phyloP scores from a whole-genome alignment of 192 early-diverging fungal genomes.

The Geosiphon pyriformis region DNA sequence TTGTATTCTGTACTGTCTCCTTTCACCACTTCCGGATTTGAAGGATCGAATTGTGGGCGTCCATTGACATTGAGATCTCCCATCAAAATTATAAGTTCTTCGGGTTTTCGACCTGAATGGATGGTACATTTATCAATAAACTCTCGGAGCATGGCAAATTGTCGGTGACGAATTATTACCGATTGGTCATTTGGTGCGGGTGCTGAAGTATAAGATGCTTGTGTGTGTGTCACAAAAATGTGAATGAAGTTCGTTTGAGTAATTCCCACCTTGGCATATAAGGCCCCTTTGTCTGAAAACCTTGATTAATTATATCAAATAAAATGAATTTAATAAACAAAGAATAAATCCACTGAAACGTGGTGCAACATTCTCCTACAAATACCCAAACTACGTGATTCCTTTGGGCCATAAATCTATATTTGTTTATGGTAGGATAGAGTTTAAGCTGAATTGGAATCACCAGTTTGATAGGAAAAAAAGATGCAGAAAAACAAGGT shows the following conservation, averaged over 20 bases:
- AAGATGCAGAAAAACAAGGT: no score
- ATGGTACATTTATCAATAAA: slow-evolving; percentile 43
- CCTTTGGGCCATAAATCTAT: no score
- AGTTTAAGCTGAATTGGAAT: no score
- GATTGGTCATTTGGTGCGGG: slow-evolving; percentile 51
- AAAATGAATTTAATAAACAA: not conserved
- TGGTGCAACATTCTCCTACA: no score
- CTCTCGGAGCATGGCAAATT: slow-evolving; percentile 60
- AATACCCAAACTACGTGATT: no score
- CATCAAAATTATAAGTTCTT: slow-evolving; percentile 54
- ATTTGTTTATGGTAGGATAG: no score
- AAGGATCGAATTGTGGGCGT: slow-evolving; percentile 23
- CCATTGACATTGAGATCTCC: slow-evolving; percentile 73
- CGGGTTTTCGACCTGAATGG: slow-evolving; percentile 21
- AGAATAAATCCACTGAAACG: no score
- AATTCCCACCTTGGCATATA: slow-evolving; percentile 69
- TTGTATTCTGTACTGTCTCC: slow-evolving; percentile 45
- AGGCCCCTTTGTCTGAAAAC: slow-evolving; percentile 67
- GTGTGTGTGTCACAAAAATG: slow-evolving; percentile 80
- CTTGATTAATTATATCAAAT: slow-evolving; percentile 22
- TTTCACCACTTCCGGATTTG: slow-evolving; percentile 32
- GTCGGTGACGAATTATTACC: slow-evolving; percentile 51
- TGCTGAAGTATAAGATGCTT: slow-evolving; percentile 63
- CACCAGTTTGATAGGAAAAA: no score
- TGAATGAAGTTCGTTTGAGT: slow-evolving; percentile 46